These are phyloP conservation scores for Scheffersomyces ergatensis DNA, from an alignment of 805 yeast genomes.

Conservation along the genomic window DNA sequence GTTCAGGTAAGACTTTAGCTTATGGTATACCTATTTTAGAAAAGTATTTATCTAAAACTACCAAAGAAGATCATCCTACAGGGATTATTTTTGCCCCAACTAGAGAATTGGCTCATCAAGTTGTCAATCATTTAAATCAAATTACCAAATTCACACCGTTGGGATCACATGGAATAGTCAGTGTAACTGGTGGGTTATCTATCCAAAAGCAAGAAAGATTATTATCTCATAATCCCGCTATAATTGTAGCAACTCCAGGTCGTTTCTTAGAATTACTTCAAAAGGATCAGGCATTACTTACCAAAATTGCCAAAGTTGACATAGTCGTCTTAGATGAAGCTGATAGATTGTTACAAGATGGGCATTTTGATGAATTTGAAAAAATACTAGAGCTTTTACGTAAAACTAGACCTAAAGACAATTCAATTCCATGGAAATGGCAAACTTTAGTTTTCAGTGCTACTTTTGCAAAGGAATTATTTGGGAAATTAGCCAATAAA, in stretches of 20 bases:
- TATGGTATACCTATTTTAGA: conserved; percentile 92
- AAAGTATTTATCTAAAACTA: conserved; percentile 32
- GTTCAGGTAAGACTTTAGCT: conserved; percentile 96
- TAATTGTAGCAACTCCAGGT: conserved; percentile 95
- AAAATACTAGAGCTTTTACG: conserved; percentile 65
- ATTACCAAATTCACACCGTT: conserved; percentile 54
- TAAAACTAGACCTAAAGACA: conserved; percentile 44
- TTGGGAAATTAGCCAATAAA: conserved; percentile 61
- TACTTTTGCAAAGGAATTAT: conserved; percentile 80
- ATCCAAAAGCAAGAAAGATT: conserved; percentile 90
- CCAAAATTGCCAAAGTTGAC: conserved; percentile 44
- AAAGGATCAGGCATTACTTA: conserved; percentile 47
- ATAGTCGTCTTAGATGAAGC: conserved; percentile 87
- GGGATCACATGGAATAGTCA: conserved; percentile 56
- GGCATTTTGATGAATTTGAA: conserved; percentile 92
- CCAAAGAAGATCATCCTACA: conserved; percentile 44
- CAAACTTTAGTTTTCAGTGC: conserved; percentile 96
- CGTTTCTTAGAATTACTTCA: conserved; percentile 80
- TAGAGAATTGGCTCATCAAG: conserved; percentile 94
- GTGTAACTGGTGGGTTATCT: conserved; percentile 92
- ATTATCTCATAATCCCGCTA: conserved; percentile 68
- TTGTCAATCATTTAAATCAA: conserved; percentile 69
- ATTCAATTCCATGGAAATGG: conserved; percentile 41
- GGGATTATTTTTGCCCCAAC: conserved; percentile 93
- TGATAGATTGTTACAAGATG: conserved; percentile 90